phyloP scores from a whole-genome alignment of 2,329 filamentous ascomycete species.

The Pezicula neosporulosa region DNA sequence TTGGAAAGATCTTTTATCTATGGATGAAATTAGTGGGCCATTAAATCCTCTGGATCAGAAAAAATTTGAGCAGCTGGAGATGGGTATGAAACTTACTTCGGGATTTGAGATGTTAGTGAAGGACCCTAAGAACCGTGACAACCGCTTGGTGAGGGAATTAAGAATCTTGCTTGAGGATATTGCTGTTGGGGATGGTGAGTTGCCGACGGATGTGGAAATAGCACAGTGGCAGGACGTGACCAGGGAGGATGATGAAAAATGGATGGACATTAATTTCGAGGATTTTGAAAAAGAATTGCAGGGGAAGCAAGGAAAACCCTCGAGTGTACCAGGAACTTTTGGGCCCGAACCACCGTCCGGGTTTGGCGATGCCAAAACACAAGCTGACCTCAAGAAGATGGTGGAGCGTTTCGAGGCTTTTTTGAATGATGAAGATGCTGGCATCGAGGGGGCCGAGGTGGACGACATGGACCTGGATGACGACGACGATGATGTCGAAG shows the following conservation, averaged over 20 bases:
- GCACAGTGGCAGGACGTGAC: conserved; percentile 56
- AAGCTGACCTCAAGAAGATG: conserved; percentile 82
- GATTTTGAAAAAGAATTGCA: conserved; percentile 83
- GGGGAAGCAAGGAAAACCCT: conserved; percentile 34
- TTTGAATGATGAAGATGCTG: conserved; percentile 79
- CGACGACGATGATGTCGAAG: conserved; percentile 44
- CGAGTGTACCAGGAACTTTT: conserved; percentile 16
- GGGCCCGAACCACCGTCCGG: conserved; percentile 31
- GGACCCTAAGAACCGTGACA: conserved; percentile 65
- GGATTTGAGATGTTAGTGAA: conserved; percentile 85
- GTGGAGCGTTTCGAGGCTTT: conserved; percentile 93
- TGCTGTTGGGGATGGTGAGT: conserved; percentile 35
- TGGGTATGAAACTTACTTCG: conserved; percentile 86
- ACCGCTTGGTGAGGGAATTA: conserved; percentile 69
- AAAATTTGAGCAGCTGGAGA: conserved; percentile 42
- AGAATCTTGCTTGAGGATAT: conserved; percentile 73
- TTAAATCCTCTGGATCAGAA: conserved; percentile 20
- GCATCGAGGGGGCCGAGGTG: conserved; percentile 72
- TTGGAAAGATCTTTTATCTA: conserved; percentile 39
- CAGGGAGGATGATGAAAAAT: conserved; percentile 79
- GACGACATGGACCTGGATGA: conserved; percentile 64
- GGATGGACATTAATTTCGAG: conserved; percentile 88
- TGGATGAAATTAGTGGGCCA: conserved; percentile 23
- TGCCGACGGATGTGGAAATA: conserved; percentile 77
- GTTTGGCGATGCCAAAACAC: conserved; percentile 64